phyloP scores from a whole-genome alignment of 2,329 filamentous ascomycete genomes.

The Pseudocercospora eumusae region DNA sequence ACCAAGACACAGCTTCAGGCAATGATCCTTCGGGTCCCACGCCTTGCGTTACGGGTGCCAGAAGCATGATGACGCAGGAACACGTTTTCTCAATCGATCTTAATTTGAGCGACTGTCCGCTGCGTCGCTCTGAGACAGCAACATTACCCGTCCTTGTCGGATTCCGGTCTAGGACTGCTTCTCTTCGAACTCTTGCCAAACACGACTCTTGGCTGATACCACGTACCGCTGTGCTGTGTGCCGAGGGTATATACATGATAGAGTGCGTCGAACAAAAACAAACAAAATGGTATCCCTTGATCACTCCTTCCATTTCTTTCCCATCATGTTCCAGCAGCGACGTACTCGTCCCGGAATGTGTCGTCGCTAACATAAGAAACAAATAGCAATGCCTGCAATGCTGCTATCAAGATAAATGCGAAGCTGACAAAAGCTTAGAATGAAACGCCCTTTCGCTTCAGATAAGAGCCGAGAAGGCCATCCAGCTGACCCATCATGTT shows the following conservation, averaged over 20 bases:
- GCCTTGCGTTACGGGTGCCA: neutral
- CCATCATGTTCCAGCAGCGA: neutral
- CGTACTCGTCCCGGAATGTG: neutral
- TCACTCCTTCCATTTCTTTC: neutral
- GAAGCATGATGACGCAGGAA: neutral
- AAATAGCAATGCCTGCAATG: constrained; percentile 9
- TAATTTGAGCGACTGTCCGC: neutral
- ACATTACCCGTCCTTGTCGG: neutral
- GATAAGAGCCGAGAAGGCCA: constrained; percentile 37
- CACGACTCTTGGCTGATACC: neutral
- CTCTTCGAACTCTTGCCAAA: neutral
- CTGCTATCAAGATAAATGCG: neutral
- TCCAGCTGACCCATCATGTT: constrained; percentile 91
- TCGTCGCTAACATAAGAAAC: constrained; percentile 7
- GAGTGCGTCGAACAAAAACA: constrained; percentile 3
- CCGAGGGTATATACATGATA: constrained; percentile 8
- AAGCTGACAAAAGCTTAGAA: constrained; percentile 18
- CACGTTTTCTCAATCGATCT: neutral
- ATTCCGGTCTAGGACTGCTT: neutral
- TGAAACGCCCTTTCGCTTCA: constrained; percentile 33
- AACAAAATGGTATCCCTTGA: constrained; percentile 4
- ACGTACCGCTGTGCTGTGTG: constrained; percentile 8
- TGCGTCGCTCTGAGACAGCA: neutral
- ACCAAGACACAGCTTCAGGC: neutral
- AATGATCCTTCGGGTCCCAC: neutral